phyloP scores from a whole-genome alignment of 1,139 yeast genomes.

The Kurtzmaniella quercitrusa region DNA sequence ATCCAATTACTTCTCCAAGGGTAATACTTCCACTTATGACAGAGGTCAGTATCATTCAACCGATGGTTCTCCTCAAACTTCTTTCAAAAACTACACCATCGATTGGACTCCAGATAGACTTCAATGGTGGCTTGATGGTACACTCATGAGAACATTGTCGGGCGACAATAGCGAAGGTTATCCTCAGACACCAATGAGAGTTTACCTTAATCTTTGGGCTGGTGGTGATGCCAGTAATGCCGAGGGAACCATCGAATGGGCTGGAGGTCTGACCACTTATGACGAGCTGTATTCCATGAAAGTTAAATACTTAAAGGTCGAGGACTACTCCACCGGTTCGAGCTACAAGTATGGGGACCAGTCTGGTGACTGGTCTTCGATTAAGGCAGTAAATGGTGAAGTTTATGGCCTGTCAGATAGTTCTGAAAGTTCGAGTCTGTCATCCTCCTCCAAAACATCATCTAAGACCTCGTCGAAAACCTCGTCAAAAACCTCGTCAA shows the following conservation, averaged over 20 bases:
- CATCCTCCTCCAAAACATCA: conserved; percentile 4
- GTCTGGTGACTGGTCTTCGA: conserved; percentile 63
- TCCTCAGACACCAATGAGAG: conserved; percentile 50
- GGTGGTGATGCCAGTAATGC: conserved; percentile 43
- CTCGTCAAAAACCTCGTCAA: conserved; percentile 1
- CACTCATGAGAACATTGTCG: conserved; percentile 36
- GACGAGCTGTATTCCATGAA: conserved; percentile 31
- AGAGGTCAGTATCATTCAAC: conserved; percentile 63
- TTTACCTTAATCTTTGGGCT: conserved; percentile 42
- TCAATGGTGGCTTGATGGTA: conserved; percentile 44
- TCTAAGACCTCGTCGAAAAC: conserved; percentile 3
- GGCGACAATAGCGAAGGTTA: conserved; percentile 37
- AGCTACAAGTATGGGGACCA: conserved; percentile 45
- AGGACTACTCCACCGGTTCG: conserved; percentile 34
- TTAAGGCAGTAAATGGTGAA: conserved; percentile 57
- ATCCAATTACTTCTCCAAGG: conserved; percentile 74
- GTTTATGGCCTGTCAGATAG: conserved; percentile 49
- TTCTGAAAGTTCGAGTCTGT: conserved; percentile 4
- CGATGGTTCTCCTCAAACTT: conserved; percentile 40
- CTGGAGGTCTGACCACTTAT: conserved; percentile 40
- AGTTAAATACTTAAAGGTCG: conserved; percentile 24
- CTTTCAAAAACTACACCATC: conserved; percentile 30
- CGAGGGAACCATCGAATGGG: conserved; percentile 48
- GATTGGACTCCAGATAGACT: conserved; percentile 31
- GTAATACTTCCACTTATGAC: conserved; percentile 64